Base-by-base conservation (phyloP, 2,329 filamentous ascomycete genomes). In the Sclerotinia trifoliorum region DNA sequence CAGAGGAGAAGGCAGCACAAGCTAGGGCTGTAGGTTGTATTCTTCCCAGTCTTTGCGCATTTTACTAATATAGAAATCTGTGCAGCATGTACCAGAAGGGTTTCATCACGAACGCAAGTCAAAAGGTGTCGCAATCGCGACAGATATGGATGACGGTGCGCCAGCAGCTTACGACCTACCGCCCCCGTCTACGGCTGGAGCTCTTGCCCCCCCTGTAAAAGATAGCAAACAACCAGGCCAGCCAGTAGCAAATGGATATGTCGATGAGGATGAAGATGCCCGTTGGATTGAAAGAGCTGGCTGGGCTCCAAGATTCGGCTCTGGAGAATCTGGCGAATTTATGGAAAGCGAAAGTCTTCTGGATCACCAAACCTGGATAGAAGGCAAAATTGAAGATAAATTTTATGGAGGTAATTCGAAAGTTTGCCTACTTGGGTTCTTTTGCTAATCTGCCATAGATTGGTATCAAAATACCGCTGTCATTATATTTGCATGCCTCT, bases 381-480 rank as follows among this genome's bases (percentile, higher is more conserved):
- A 99, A 78, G 86, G 88, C 70, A 90, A 89, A 78, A 80, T 99
- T 48, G 88, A 94, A 54, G 94, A 98, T 77, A 92, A 92, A 77
- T 92, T 96, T 79, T 99, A 91, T 78, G 95, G 95, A 77, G 91
- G 90, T 91, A 80, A 84, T 73, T 29, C 52, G 29, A 56, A 56
- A 2, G 5, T 21, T 46, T 29, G 61, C 54, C 46, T 66, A 24
- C 42, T 35, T 44, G n/a, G n/a, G 13, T 42, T 17, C 52, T 42
- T 65, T 19, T 66, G 61, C 68, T 70, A 70, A 71, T 74, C 35
- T 69, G 52, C 60, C n/a, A 19, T 72, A 92, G 93, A 98, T 78
- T 99, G 95, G 95, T 99, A 98, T 79, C 94, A 99, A 80, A 99
- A 99, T 79, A 89, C 94, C 3, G 95, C 84, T n/a, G 82, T 99